Conservation (phyloP, 2,329 filamentous ascomycete genomes). For the Pseudogymnoascus sp. region DNA sequence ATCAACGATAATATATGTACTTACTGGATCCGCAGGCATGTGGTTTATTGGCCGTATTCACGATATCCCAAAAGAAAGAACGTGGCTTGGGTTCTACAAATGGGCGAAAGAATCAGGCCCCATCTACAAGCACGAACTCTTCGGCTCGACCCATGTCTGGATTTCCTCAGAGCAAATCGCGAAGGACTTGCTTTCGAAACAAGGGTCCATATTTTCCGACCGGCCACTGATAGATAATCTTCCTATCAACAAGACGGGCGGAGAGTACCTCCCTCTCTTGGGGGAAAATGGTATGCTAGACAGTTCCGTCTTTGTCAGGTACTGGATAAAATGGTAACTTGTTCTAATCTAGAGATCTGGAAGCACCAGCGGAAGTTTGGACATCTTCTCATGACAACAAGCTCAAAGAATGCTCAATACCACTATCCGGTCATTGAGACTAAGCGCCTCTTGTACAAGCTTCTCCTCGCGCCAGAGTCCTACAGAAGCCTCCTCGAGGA, state of each 20-base stretch:
- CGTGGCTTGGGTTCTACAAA: slow-evolving; percentile 45
- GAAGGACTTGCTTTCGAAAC: slow-evolving; percentile 39
- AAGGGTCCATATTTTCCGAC: slow-evolving; percentile 42
- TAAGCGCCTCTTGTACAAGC: slow-evolving; percentile 35
- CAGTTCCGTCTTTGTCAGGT: slow-evolving; percentile 1
- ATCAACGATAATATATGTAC: neutral
- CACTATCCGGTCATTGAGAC: slow-evolving; percentile 39
- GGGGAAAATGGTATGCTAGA: slow-evolving; percentile 36
- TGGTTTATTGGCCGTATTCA: slow-evolving; percentile 42
- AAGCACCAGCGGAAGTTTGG: slow-evolving; percentile 43
- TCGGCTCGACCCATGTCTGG: slow-evolving; percentile 43
- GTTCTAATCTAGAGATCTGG: slow-evolving; percentile 37
- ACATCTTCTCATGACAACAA: slow-evolving; percentile 38
- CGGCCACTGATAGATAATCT: slow-evolving; percentile 42
- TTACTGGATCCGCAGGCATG: slow-evolving; percentile 29
- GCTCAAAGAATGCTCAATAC: slow-evolving; percentile 35
- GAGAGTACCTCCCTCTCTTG: slow-evolving; percentile 42
- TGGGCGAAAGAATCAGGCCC: slow-evolving; percentile 43
- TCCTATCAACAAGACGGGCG: slow-evolving; percentile 42
- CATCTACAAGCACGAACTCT: slow-evolving; percentile 43
- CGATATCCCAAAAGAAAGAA: slow-evolving; percentile 37
- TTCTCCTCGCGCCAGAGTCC: slow-evolving; percentile 35
- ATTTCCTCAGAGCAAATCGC: slow-evolving; percentile 43
- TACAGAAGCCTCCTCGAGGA: slow-evolving; percentile 44
- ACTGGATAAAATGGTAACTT: slow-evolving; percentile 5